Evolutionary conservation across 208 protist species (phyloP), one percentile per base, ranked within the genome.

Genomic region (Wallacemonas collosoma): DNA sequence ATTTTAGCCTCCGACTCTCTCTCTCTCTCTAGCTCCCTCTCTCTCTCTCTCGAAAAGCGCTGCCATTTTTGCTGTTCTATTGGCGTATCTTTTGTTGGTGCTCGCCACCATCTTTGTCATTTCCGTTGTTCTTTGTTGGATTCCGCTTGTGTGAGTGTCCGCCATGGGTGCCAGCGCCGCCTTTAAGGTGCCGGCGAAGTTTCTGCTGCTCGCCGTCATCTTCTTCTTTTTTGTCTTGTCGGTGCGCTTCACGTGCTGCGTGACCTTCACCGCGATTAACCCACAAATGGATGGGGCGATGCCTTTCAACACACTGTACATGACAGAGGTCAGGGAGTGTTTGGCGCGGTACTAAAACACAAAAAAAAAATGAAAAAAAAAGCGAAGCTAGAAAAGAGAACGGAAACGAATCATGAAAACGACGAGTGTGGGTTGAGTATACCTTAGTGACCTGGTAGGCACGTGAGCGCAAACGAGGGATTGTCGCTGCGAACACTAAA

Each of bases 181-280:
- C 3, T 4, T 65, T 9, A 65, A 53, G 36, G 38, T 65, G 8
- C 60, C 79, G 1, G 51, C n/a, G 12, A 93, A 93, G 73, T 26
- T 86, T 1, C 2, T 80, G 14, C 61, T 93, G 2, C 45, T 91
- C 14, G 6, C 90, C 39, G 57, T 76, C 36, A 77, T 93, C 15
- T 51, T 91, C 35, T 72, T 55, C 14, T 83, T 89, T 45, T 85
- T 89, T 67, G 79, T 90, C 15, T 71, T 56, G 35, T 86, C 85
- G 1, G 90, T 93, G 3, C 85, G 90, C 44, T 78, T 83, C 17
- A 86, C 75, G 12, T 95, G 90, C 71, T 95, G 90, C 54, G 61
- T 80, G 38, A 81, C 87, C 63, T 95, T 95, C 74, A 86, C 85
- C 38, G 83, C 83, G 26, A 70, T 79, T 17, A 86, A 78, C 57